phyloP scores from a whole-genome alignment of 2,329 filamentous ascomycete species.

The Exserohilum turcica region DNA sequence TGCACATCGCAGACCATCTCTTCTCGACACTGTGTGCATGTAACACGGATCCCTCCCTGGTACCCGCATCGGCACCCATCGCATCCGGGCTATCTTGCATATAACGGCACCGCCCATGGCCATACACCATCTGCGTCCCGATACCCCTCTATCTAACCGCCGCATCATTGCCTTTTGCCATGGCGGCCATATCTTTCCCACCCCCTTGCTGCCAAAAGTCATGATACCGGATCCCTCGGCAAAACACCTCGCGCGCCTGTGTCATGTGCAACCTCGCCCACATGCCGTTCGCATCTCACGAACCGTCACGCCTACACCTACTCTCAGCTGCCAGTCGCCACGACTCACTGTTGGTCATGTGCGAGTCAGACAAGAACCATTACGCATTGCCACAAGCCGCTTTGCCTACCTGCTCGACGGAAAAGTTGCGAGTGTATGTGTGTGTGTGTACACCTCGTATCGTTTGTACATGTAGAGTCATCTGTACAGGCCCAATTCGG shows the following conservation, averaged over 20 bases:
- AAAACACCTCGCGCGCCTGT: not conserved
- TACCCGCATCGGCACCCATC: not conserved
- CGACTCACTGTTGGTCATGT: not conserved
- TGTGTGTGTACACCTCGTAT: too few species aligned
- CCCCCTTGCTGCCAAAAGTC: conserved; percentile 2
- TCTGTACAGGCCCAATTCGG: too few species aligned
- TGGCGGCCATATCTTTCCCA: conserved; percentile 4
- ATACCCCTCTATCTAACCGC: conserved; percentile 2
- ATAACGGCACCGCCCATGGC: not conserved
- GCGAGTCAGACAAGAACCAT: not conserved
- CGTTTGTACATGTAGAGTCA: too few species aligned
- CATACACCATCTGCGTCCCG: not conserved
- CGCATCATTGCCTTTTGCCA: not conserved
- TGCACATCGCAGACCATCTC: not conserved
- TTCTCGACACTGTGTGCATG: not conserved
- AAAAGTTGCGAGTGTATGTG: too few species aligned
- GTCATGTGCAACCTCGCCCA: not conserved
- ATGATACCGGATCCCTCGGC: conserved; percentile 9
- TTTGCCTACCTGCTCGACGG: not conserved
- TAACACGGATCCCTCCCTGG: not conserved
- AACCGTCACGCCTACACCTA: conserved; percentile 9
- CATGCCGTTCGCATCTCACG: conserved; percentile 13
- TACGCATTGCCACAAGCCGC: not conserved
- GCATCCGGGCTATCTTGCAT: not conserved
- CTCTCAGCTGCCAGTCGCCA: not conserved